Percentiles rank a stretch among this genome's conserved stretches.
phyloP scores from a whole-genome alignment of 2,329 filamentous ascomycete species.

The Intubia oerlemansii region DNA sequence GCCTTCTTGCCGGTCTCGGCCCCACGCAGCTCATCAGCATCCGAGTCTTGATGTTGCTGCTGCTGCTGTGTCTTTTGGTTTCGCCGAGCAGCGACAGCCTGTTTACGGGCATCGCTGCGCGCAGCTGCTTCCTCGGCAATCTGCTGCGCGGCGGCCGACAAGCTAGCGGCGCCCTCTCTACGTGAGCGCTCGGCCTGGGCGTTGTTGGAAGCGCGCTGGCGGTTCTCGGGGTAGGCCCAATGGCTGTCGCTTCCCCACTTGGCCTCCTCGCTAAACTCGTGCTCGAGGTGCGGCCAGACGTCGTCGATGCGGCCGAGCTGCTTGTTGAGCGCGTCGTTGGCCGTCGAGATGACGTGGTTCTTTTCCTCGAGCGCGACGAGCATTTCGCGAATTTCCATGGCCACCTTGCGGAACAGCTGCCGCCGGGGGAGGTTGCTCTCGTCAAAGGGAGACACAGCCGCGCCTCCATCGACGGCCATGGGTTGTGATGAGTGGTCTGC shows the following conservation, averaged over 20 bases:
- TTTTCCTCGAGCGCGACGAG: slow-evolving; percentile 89
- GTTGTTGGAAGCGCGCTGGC: slow-evolving; percentile 31
- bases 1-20: slow-evolving; percentile 39
- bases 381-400: slow-evolving; percentile 62
- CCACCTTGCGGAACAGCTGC: slow-evolving; percentile 57
- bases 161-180: slow-evolving; percentile 56
- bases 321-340: slow-evolving; percentile 71
- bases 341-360: slow-evolving; percentile 85
- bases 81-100: slow-evolving; percentile 58
- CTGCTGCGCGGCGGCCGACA: slow-evolving; percentile 55
- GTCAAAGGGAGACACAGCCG: slow-evolving; percentile 19
- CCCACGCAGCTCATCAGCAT: slow-evolving; percentile 48
- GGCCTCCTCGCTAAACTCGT: slow-evolving; percentile 84
- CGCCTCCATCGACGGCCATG: no score
- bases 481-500: neutral
- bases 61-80: slow-evolving; percentile 27
- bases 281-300: slow-evolving; percentile 67
- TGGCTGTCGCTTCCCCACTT: slow-evolving; percentile 80
- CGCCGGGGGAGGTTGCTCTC: slow-evolving; percentile 42
- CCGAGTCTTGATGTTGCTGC: slow-evolving; percentile 40
- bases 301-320: slow-evolving; percentile 71
- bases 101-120: slow-evolving; percentile 66
- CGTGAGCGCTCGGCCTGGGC: slow-evolving; percentile 52
- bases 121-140: slow-evolving; percentile 69
- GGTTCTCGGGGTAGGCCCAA: slow-evolving; percentile 87